These are phyloP conservation scores for Dictyostelium citrinum DNA, from an alignment of 78 protist genomes.

Conservation along the genomic window DNA sequence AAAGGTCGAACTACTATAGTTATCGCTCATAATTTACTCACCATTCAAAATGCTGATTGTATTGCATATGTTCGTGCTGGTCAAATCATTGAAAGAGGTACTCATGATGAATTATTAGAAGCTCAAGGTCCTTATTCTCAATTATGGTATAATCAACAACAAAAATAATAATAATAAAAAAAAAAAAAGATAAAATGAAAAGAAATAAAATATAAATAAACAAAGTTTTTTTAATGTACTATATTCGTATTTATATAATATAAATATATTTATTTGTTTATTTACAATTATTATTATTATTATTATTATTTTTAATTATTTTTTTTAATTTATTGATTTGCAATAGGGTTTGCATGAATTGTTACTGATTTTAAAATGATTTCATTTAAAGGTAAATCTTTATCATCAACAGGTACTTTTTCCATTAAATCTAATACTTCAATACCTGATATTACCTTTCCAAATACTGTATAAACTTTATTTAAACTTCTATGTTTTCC, in stretches of 20 bases:
- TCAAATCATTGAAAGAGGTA: conserved; percentile 90
- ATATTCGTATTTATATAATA: no score
- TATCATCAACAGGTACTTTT: conserved; percentile 82
- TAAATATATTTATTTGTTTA: background rate
- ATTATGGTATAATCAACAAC: conserved; percentile 3
- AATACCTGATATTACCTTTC: conserved; percentile 88
- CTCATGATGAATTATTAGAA: conserved; percentile 87
- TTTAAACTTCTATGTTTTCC: conserved; percentile 86
- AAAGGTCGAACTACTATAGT: conserved; percentile 92
- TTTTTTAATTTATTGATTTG: conserved; percentile 7
- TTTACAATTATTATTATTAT: background rate
- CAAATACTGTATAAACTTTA: conserved; percentile 90
- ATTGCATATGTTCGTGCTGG: conserved; percentile 88
- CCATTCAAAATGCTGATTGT: conserved; percentile 85
- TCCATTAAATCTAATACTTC: conserved; percentile 93
- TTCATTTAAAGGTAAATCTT: conserved; percentile 80
- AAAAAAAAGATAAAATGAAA: background rate
- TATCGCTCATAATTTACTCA: conserved; percentile 97
- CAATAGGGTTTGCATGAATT: conserved; percentile 94
- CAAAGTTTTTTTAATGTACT: no score
- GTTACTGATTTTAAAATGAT: conserved; percentile 73
- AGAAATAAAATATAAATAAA: background rate
- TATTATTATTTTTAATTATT: no score
- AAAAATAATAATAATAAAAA: conserved; percentile 10
- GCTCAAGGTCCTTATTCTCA: conserved; percentile 70